phyloP scores from a whole-genome alignment of 495 filamentous ascomycete genomes.

The Talaromyces thailandensis region DNA sequence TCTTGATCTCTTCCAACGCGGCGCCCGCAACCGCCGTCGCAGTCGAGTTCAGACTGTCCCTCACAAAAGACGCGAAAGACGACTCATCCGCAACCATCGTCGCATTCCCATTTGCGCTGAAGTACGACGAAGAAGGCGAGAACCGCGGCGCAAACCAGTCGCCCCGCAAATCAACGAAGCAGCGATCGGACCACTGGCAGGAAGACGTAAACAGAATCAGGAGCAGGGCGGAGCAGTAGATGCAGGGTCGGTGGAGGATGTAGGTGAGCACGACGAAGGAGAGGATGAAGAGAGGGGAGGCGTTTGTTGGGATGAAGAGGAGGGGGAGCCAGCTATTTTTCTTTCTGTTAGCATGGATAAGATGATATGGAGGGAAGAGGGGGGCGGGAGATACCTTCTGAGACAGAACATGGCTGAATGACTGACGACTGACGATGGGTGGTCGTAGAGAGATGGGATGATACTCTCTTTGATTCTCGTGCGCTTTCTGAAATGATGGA shows the following conservation, averaged over 20 bases:
- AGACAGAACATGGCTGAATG: slow-evolving; percentile 65
- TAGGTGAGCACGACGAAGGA: slow-evolving; percentile 87
- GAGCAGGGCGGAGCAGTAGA: slow-evolving; percentile 85
- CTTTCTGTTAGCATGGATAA: slow-evolving; percentile 31
- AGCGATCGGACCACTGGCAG: slow-evolving; percentile 85
- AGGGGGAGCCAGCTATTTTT: slow-evolving; percentile 29
- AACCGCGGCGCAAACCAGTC: slow-evolving; percentile 75
- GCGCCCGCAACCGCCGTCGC: slow-evolving; percentile 56
- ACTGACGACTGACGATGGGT: background rate
- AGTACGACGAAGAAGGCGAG: slow-evolving; percentile 12
- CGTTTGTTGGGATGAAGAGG: slow-evolving; percentile 53
- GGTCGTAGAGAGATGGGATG: background rate
- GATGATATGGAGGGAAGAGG: slow-evolving; percentile 30
- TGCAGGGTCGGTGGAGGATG: slow-evolving; percentile 79
- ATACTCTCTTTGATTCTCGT: background rate
- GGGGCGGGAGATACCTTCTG: slow-evolving; percentile 49
- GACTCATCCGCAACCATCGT: background rate
- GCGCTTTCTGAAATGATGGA: background rate
- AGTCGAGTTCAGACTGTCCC: slow-evolving; percentile 58
- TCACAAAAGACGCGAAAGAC: slow-evolving; percentile 38
- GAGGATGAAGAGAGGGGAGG: slow-evolving; percentile 77
- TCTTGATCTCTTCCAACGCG: slow-evolving; percentile 53
- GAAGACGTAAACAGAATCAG: slow-evolving; percentile 82
- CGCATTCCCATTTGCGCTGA: background rate
- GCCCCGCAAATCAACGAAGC: slow-evolving; percentile 74